phyloP scores from a whole-genome alignment of 2,329 filamentous ascomycete species.

The Trichoderma brevicompactum region DNA sequence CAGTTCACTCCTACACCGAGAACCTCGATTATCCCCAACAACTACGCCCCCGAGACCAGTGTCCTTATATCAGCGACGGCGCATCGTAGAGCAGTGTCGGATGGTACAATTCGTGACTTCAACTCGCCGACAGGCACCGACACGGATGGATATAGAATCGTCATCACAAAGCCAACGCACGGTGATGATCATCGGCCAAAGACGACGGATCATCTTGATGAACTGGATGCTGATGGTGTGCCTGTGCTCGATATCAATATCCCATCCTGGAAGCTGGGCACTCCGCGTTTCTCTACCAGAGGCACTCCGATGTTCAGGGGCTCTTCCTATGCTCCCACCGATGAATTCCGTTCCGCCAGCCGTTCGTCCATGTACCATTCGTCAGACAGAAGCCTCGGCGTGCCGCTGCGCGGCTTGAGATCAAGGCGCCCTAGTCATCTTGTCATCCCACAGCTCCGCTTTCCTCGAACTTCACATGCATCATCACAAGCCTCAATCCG shows the following conservation, averaged over 20 bases:
- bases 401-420: conserved; percentile 36
- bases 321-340: conserved; percentile 78
- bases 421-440: conserved; percentile 46
- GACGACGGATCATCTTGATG: conserved; percentile 66
- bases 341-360: conserved; percentile 69
- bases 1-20: conserved; percentile 49
- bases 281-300: conserved; percentile 75
- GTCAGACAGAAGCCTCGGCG: conserved; percentile 40
- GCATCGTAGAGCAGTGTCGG: conserved; percentile 71
- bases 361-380: conserved; percentile 51
- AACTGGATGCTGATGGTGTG: conserved; percentile 49
- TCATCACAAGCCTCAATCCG: conserved; percentile 44
- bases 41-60: conserved; percentile 41
- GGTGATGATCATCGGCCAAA: conserved; percentile 62
- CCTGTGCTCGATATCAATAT: conserved; percentile 75
- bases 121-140: conserved; percentile 58
- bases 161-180: conserved; percentile 71
- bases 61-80: conserved; percentile 37
- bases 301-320: conserved; percentile 79
- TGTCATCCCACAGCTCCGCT: conserved; percentile 44
- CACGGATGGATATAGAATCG: conserved; percentile 73
- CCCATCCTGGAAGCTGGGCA: conserved; percentile 82
- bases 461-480: conserved; percentile 36
- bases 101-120: conserved; percentile 74
- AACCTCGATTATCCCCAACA: conserved; percentile 35